Evolutionary conservation across 1,284 basidiomycete genomes (phyloP).

Genomic region (Testicularia cyperi): DNA sequence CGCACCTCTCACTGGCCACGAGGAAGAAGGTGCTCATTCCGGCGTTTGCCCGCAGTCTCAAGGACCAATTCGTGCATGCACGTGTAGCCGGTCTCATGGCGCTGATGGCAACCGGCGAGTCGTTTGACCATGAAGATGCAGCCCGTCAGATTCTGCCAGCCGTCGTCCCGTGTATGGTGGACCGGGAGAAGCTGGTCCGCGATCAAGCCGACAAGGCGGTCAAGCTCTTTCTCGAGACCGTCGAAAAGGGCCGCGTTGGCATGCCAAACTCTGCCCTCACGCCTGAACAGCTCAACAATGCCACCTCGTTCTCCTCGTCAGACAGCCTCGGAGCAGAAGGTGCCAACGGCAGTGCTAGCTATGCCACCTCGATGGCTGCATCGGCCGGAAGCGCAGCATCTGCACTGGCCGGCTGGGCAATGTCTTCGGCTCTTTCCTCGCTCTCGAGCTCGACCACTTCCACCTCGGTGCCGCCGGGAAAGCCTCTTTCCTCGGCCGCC

Average conservation of each 20-base stretch:
- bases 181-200: conserved; percentile 52
- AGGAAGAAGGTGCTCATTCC: conserved; percentile 93
- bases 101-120: conserved; percentile 89
- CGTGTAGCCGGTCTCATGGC: conserved; percentile 94
- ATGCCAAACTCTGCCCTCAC: conserved; percentile 47
- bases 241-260: conserved; percentile 25
- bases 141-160: conserved; percentile 49
- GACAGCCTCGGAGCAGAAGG: conserved; percentile 7
- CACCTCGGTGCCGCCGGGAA: conserved; percentile 13
- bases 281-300: conserved; percentile 23
- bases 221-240: conserved; percentile 45
- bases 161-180: conserved; percentile 51
- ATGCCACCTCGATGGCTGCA: conserved; percentile 32
- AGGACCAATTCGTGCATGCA: conserved; percentile 88
- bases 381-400: conserved; percentile 52
- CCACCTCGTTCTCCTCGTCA: conserved; percentile 14
- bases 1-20: conserved; percentile 79
- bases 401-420: conserved; percentile 53
- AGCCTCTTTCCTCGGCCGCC: conserved; percentile 15
- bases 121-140: conserved; percentile 66
- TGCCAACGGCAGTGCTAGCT: conserved; percentile 9
- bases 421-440: conserved; percentile 38
- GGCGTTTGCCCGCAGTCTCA: conserved; percentile 85
- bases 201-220: conserved; percentile 51
- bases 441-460: conserved; percentile 23